These are phyloP conservation scores for Amaranthus palmeri DNA, from an alignment of 148 eudicot genomes.

Conservation along the genomic window DNA sequence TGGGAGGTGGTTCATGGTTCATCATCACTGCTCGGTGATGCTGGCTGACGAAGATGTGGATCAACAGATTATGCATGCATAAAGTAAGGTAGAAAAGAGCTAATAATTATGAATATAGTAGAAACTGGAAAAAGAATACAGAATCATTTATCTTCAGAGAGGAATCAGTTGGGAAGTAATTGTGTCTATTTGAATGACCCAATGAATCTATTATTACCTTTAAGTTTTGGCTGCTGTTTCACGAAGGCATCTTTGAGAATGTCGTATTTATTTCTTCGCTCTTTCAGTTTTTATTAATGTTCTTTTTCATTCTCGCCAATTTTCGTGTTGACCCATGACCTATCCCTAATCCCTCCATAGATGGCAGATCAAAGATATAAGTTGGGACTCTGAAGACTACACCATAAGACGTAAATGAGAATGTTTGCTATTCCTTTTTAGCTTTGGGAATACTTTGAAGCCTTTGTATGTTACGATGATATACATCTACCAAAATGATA, in stretches of 20 bases:
- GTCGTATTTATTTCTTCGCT: neutral
- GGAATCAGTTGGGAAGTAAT: slow-evolving; percentile 26
- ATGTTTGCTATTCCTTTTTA: too few species aligned
- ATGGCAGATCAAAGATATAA: neutral
- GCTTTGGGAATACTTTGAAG: too few species aligned
- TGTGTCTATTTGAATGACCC: slow-evolving; percentile 28
- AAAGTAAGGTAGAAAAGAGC: slow-evolving; percentile 17
- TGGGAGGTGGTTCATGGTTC: slow-evolving; percentile 94
- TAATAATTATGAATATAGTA: slow-evolving; percentile 35
- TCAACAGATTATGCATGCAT: slow-evolving; percentile 49
- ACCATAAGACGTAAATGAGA: slow-evolving; percentile 13
- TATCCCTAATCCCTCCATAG: neutral
- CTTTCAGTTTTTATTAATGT: neutral
- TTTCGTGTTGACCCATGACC: neutral
- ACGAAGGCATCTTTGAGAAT: neutral
- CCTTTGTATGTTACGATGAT: too few species aligned
- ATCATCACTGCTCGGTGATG: slow-evolving; percentile 77
- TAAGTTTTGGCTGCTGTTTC: slow-evolving; percentile 28
- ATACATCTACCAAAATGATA: too few species aligned
- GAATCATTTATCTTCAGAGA: slow-evolving; percentile 31
- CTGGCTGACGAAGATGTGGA: slow-evolving; percentile 61
- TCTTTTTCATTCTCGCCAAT: neutral
- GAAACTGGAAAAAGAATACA: slow-evolving; percentile 26
- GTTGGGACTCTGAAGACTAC: neutral
- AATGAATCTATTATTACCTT: slow-evolving; percentile 22